Percentiles rank a stretch among this genome's conserved stretches.
Evolutionary conservation across 768 basidiomycete genomes (phyloP).

Genomic region (Scleroderma bovista): DNA sequence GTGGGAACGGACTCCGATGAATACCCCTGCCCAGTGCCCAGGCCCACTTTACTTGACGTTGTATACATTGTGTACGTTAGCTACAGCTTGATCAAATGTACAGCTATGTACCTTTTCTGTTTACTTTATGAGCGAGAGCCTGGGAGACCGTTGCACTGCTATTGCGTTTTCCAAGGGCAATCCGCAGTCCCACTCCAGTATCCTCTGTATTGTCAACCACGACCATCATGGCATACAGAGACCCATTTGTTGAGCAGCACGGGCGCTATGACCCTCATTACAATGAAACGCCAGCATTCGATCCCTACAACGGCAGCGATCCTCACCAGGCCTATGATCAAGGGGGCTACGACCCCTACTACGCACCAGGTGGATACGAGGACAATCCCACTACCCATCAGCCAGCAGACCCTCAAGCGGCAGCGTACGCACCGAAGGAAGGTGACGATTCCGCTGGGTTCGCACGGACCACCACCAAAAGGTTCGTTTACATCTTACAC

Average conservation of each 20-base stretch:
- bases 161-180: neutral
- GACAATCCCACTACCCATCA: slow-evolving; percentile 31
- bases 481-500: slow-evolving; percentile 16
- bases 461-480: slow-evolving; percentile 26
- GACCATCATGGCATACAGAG: slow-evolving; percentile 43
- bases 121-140: too few relatives aligned
- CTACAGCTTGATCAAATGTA: too few relatives aligned
- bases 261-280: slow-evolving; percentile 29
- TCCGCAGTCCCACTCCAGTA: neutral
- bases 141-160: slow-evolving; percentile 5
- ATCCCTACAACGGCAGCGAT: slow-evolving; percentile 40
- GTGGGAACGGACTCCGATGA: slow-evolving; percentile 28
- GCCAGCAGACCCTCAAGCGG: slow-evolving; percentile 8
- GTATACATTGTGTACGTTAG: too few relatives aligned
- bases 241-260: slow-evolving; percentile 43
- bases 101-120: too few relatives aligned
- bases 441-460: slow-evolving; percentile 38
- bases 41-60: neutral
- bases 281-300: slow-evolving; percentile 32
- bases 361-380: slow-evolving; percentile 26
- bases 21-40: neutral
- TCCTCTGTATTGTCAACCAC: neutral
- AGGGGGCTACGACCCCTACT: slow-evolving; percentile 31
- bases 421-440: slow-evolving; percentile 19
- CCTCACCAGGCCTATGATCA: slow-evolving; percentile 53